These are phyloP conservation scores for Aspergillus campestris DNA, from an alignment of 495 filamentous ascomycete genomes.

Conservation along the genomic window DNA sequence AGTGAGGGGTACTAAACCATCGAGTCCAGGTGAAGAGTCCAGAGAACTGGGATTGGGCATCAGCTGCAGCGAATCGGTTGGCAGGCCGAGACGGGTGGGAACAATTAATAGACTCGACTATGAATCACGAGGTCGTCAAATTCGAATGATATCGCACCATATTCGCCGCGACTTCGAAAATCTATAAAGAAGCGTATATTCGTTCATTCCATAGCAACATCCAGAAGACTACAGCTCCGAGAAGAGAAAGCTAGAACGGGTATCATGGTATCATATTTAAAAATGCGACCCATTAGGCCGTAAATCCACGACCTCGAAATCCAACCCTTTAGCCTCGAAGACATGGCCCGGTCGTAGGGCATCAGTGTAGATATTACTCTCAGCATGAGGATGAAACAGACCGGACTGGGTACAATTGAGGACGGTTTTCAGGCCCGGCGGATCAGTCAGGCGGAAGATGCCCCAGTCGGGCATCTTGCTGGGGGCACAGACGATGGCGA, in stretches of 20 bases:
- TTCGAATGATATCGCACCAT: too few relatives aligned
- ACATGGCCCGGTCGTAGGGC: conserved; percentile 81
- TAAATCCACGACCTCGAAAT: conserved; percentile 74
- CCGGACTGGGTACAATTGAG: conserved; percentile 65
- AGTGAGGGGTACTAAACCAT: too few relatives aligned
- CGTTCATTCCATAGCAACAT: not conserved
- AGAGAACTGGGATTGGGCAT: too few relatives aligned
- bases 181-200: too few relatives aligned
- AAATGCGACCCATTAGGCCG: conserved; percentile 37
- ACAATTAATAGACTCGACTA: too few relatives aligned
- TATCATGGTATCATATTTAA: conserved; percentile 15
- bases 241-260: not conserved
- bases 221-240: not conserved
- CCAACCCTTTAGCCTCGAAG: conserved; percentile 61
- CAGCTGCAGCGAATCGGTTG: too few relatives aligned
- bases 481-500: conserved; percentile 94
- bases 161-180: too few relatives aligned
- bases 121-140: too few relatives aligned
- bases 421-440: conserved; percentile 75
- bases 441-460: conserved; percentile 85
- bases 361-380: conserved; percentile 73
- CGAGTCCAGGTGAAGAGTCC: too few relatives aligned
- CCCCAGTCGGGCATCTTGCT: conserved; percentile 77
- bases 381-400: conserved; percentile 74
- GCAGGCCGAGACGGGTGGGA: too few relatives aligned